Evolutionary conservation across 495 filamentous ascomycete genomes (phyloP).

Genomic region (Penicillium egyptiacum): DNA sequence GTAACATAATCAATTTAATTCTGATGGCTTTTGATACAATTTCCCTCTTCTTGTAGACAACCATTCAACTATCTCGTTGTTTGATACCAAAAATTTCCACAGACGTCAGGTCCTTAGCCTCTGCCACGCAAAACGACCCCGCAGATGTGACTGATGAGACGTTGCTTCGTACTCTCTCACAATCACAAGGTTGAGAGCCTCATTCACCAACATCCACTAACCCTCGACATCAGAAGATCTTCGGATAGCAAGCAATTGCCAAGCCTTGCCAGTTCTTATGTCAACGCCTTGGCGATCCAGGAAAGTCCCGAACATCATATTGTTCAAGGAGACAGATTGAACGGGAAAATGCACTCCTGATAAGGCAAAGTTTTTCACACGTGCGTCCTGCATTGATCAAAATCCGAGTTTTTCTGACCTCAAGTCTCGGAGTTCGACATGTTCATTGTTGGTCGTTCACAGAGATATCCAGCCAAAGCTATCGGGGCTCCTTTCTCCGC

Average conservation of each 20-base stretch:
- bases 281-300: neutral
- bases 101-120: too few relatives aligned
- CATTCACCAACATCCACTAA: neutral
- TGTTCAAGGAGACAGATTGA: neutral
- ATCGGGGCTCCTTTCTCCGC: slow-evolving; percentile 1
- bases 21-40: slow-evolving; percentile 1
- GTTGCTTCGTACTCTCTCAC: neutral
- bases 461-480: neutral
- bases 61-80: neutral
- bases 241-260: slow-evolving; percentile 10
- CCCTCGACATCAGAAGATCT: neutral
- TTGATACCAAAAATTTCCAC: too few relatives aligned
- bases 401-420: neutral
- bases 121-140: neutral
- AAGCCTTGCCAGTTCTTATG: neutral
- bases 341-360: neutral
- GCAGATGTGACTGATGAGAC: neutral
- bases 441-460: neutral
- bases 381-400: neutral
- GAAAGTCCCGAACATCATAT: neutral
- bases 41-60: neutral
- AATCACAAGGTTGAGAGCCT: neutral
- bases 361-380: neutral
- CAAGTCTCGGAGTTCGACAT: neutral
- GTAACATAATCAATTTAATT: slow-evolving; percentile 18